Conservation (phyloP, 257 asterid species). For the Lavandula angustifolia region DNA sequence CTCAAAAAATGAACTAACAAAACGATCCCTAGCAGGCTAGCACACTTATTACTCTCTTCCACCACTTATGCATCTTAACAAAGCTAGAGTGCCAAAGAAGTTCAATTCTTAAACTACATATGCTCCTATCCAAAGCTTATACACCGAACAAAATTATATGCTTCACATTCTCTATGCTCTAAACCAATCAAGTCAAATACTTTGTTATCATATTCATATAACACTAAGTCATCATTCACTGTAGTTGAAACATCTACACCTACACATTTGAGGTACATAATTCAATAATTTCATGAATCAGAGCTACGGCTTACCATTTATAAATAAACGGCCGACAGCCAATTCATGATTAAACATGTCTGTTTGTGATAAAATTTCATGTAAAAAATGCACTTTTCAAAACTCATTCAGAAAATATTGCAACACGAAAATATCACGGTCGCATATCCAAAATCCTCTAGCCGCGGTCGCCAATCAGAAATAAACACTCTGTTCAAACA, state of each 20-base stretch:
- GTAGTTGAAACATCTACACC: background rate
- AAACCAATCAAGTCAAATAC: background rate
- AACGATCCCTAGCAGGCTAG: background rate
- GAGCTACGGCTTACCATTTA: background rate
- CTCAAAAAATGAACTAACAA: background rate
- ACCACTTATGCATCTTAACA: background rate
- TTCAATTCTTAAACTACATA: background rate
- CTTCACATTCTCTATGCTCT: background rate
- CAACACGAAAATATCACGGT: background rate
- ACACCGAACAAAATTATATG: background rate
- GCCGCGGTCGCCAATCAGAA: slow-evolving; percentile 16
- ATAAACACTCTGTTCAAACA: background rate
- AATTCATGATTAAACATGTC: background rate
- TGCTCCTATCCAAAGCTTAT: slow-evolving; percentile 1
- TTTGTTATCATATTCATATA: background rate
- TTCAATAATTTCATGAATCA: slow-evolving; percentile 15
- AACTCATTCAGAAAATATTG: background rate
- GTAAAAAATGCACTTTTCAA: slow-evolving; percentile 7
- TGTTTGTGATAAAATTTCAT: background rate
- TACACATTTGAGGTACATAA: background rate
- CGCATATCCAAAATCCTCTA: background rate
- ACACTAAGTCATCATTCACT: background rate
- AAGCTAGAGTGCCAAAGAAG: slow-evolving; percentile 5
- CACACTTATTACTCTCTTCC: background rate
- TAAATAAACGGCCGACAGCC: background rate